Conservation (phyloP, 2,329 filamentous ascomycete genomes). For the Coniosporium tulheliwenetii region DNA sequence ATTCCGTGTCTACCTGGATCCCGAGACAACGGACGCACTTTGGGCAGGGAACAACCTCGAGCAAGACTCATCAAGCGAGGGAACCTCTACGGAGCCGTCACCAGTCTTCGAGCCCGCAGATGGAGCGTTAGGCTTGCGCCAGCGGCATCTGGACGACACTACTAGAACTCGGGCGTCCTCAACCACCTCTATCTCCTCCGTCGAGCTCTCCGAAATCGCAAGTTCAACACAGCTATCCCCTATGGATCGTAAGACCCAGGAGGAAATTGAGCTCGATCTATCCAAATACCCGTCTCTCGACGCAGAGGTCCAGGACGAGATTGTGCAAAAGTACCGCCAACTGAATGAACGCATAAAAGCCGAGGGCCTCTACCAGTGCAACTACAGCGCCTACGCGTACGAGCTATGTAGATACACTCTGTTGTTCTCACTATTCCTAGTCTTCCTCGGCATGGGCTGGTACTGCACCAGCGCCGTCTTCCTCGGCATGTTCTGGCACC, state of each 20-base stretch:
- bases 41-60: slow-evolving; percentile 4
- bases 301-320: slow-evolving; percentile 52
- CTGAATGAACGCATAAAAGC: slow-evolving; percentile 56
- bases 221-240: slow-evolving; percentile 38
- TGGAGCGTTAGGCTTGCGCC: slow-evolving; percentile 20
- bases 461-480: slow-evolving; percentile 51
- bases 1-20: slow-evolving; percentile 36
- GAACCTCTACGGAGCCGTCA: slow-evolving; percentile 40
- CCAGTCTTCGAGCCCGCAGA: slow-evolving; percentile 41
- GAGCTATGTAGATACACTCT: slow-evolving; percentile 59
- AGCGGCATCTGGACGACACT: slow-evolving; percentile 19
- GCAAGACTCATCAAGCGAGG: slow-evolving; percentile 31
- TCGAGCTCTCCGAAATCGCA: slow-evolving; percentile 22
- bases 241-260: slow-evolving; percentile 55
- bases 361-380: slow-evolving; percentile 70
- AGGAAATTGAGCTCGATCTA: slow-evolving; percentile 61
- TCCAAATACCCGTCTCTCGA: slow-evolving; percentile 72
- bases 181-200: slow-evolving; percentile 43
- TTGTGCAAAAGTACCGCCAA: slow-evolving; percentile 68
- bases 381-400: slow-evolving; percentile 62
- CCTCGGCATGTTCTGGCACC: slow-evolving; percentile 81
- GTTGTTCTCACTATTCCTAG: slow-evolving; percentile 47
- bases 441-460: slow-evolving; percentile 24
- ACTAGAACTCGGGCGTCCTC: slow-evolving; percentile 29
- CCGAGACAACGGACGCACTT: slow-evolving; percentile 18